These are phyloP conservation scores for Saccharomycopsis schoenii DNA, from an alignment of 805 yeast species.

Conservation along the genomic window DNA sequence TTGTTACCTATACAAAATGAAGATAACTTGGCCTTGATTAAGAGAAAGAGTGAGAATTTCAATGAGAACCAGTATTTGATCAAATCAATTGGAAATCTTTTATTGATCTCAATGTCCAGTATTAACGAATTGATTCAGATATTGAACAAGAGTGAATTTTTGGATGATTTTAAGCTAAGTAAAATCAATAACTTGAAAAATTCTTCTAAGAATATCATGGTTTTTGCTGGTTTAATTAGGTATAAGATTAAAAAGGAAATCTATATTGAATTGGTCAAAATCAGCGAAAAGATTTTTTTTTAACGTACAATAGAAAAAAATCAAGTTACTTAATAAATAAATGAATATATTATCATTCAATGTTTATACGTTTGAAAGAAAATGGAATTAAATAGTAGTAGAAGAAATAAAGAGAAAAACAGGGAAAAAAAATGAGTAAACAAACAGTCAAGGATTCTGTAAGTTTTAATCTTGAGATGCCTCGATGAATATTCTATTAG, in stretches of 20 bases:
- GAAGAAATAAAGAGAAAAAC: not conserved
- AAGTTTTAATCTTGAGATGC: too few relatives aligned
- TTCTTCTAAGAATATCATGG: constrained; percentile 80
- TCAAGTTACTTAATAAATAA: not conserved
- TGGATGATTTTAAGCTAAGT: constrained; percentile 38
- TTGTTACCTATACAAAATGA: constrained; percentile 51
- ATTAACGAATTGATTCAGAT: constrained; percentile 47
- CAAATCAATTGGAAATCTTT: constrained; percentile 68
- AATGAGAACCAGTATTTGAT: constrained; percentile 40
- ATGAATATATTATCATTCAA: not conserved
- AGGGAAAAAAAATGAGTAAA: too few relatives aligned
- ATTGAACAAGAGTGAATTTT: constrained; percentile 29
- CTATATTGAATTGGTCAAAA: constrained; percentile 26
- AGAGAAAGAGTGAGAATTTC: constrained; percentile 62
- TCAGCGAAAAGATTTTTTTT: not conserved
- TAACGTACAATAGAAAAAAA: not conserved
- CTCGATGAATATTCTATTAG: not conserved
- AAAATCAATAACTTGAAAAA: constrained; percentile 46
- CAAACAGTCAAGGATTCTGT: too few relatives aligned
- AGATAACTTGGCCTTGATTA: constrained; percentile 45
- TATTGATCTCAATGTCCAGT: constrained; percentile 75
- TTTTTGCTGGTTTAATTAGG: constrained; percentile 91
- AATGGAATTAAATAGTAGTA: not conserved
- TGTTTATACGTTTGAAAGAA: too few relatives aligned
- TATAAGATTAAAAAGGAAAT: constrained; percentile 84